These are phyloP conservation scores for Eleusine indica DNA, from an alignment of 176 grass and related monocot species.

Conservation along the genomic window DNA sequence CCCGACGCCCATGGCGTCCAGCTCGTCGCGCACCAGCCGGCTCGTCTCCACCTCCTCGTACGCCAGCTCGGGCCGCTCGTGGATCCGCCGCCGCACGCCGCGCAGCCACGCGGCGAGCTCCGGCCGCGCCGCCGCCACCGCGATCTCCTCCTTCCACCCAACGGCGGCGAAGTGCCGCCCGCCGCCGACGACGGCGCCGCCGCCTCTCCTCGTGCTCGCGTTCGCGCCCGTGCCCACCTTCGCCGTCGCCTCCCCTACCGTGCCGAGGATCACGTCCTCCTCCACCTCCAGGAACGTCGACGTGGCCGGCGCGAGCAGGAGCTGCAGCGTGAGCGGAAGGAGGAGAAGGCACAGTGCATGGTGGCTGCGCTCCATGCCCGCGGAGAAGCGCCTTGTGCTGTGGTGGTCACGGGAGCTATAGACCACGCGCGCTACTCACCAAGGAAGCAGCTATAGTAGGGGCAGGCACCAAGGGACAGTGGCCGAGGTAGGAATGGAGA, in stretches of 20 bases:
- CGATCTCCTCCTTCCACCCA: conserved; percentile 81
- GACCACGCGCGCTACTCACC: background rate
- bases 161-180: background rate
- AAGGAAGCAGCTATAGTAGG: background rate
- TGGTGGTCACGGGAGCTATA: background rate
- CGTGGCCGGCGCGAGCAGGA: background rate
- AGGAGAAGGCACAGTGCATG: background rate
- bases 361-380: background rate
- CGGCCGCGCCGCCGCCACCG: conserved; percentile 42
- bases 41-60: conserved; percentile 99
- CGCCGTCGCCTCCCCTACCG: background rate
- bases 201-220: conserved; percentile 35
- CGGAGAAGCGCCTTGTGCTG: background rate
- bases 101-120: conserved; percentile 68
- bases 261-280: conserved; percentile 29
- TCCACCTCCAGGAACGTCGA: conserved; percentile 44
- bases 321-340: background rate
- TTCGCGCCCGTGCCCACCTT: conserved; percentile 30
- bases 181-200: background rate
- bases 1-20: conserved; percentile 54
- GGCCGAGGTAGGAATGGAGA: background rate
- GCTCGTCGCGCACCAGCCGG: conserved; percentile 65
- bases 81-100: conserved; percentile 65
- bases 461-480: background rate
- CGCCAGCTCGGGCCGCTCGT: conserved; percentile 85